Evolutionary conservation across 441 rosid genomes (phyloP), one percentile per base, ranked within the genome.

Genomic region (Pelargonium fulgidum): DNA sequence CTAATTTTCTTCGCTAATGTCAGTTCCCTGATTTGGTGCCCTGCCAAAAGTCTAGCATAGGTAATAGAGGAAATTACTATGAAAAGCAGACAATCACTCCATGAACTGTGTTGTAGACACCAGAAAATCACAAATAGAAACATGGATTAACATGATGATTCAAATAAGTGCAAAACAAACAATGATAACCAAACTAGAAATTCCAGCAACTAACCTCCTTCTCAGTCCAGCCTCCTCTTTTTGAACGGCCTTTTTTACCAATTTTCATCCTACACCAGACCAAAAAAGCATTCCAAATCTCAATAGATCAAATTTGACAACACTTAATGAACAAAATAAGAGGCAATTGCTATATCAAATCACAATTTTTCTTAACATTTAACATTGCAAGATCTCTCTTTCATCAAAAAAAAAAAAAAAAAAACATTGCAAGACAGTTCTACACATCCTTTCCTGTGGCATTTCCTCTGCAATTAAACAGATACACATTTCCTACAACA

Each of bases 151-250:
- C 64, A 1, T 1, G 33, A 13, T 42, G 61, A 26, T 54, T 62
- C 41, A 45, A 70, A 4, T 22, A 36, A 19, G 47, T 50, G 39
- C 24, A 42, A 7, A 33, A 41, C 12, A 14, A 39, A 20, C 39
- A 68, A 48, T 22, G 2, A 33, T 22, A 41, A 52, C 45, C 65
- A 62, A 62, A 26, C 65, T 10, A 6, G 17, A 62, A 62, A 62
- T 26, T 29, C 65, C 10, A 13, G 22, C 65, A 29, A 22, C 63
- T 62, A 26, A 73, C 76, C 72, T 73, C 72, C 54, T 73, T 65
- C 52, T 33, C 33, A 61, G 72, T 73, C 76, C 76, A 73, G 52
- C 76, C 29, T 61, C 72, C 64, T 9, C 65, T 22, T 58, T n/a
- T n/a, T 12, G 76, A 47, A 19, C 41, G 67, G 61, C 75, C 67